Base-by-base conservation (phyloP, 805 yeast genomes). In the Cephaloascus fragrans region DNA sequence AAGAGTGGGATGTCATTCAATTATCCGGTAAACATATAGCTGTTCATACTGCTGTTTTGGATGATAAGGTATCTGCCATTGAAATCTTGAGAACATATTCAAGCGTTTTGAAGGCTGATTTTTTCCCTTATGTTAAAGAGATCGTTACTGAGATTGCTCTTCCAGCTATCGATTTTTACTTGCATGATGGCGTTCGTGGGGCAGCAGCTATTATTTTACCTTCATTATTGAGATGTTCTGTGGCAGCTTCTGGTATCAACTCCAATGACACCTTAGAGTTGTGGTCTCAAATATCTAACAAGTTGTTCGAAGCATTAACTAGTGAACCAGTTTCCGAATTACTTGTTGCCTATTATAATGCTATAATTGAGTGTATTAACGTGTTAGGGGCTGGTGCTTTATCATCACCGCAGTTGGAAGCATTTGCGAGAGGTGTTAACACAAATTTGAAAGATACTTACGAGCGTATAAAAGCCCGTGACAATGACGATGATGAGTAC, bases 1-100 rank as follows among this genome's bases (percentile, higher is more conserved):
- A 88, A 39, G 96, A 88, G 44, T 93, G 96, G 93, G 97, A 93
- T 53, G 93, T 93, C 35, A 80, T 93, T 39, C 87, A 87, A 48
- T 67, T 89, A 35, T 79, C 86, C 23, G 98, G 97, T 39, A 89
- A 87, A 58, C 89, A 86, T 52, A 77, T 93, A 51, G 97, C 97
- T 18, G 87, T 93, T 38, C 95, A 90, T 55, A 89, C 97, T 3
- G 87, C 96, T 10, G 68, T 85, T n/a, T 69, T 93, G 42, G 98
- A 93, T 54, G 97, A 90, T 46, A 93, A 93, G 61, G 89, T 86
- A 3, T 73, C 82, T 34, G 97, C 97, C 4, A 85, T 93, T 68
- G 97, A 90, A 53, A 66, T 90, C 38, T 66, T 93, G 39, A 76
- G 86, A 46, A 75, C 81, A 4, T 93, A 93, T 55, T 95, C 96